Conservation (phyloP, 306 rosid genomes). For the Datisca glomerata region DNA sequence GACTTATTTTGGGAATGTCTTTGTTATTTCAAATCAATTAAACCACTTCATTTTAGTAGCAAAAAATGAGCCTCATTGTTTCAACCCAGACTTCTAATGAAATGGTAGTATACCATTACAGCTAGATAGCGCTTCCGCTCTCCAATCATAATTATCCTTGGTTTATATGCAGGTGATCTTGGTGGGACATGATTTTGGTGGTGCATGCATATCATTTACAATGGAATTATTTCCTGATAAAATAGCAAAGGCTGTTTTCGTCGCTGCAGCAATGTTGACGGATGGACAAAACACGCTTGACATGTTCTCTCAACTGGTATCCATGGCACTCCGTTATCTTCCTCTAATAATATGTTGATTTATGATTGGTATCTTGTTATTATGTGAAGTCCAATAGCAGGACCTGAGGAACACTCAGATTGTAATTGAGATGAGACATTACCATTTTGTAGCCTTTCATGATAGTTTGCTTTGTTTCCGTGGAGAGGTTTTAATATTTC, state of each 20-base stretch:
- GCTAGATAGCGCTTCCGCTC: background rate
- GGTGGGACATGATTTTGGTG: conserved; percentile 98
- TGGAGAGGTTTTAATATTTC: too few relatives aligned
- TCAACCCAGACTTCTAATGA: too few relatives aligned
- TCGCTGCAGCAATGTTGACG: conserved; percentile 84
- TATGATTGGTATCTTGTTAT: background rate
- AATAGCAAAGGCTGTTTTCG: conserved; percentile 76
- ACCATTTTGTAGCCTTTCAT: too few relatives aligned
- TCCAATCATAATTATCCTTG: background rate
- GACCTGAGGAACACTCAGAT: too few relatives aligned
- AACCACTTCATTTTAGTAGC: too few relatives aligned
- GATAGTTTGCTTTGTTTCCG: too few relatives aligned
- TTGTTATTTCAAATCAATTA: too few relatives aligned
- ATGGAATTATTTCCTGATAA: conserved; percentile 72
- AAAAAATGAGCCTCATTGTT: too few relatives aligned
- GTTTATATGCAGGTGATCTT: conserved; percentile 54
- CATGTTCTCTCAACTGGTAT: conserved; percentile 78
- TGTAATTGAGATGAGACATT: too few relatives aligned
- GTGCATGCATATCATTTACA: conserved; percentile 73
- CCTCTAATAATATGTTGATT: background rate
- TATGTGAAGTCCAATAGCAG: too few relatives aligned
- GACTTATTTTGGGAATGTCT: too few relatives aligned
- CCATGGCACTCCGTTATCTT: background rate
- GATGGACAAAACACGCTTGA: conserved; percentile 84
- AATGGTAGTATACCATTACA: too few relatives aligned